phyloP scores from a whole-genome alignment of 345 rosid species.

The Salix koriyanagi region DNA sequence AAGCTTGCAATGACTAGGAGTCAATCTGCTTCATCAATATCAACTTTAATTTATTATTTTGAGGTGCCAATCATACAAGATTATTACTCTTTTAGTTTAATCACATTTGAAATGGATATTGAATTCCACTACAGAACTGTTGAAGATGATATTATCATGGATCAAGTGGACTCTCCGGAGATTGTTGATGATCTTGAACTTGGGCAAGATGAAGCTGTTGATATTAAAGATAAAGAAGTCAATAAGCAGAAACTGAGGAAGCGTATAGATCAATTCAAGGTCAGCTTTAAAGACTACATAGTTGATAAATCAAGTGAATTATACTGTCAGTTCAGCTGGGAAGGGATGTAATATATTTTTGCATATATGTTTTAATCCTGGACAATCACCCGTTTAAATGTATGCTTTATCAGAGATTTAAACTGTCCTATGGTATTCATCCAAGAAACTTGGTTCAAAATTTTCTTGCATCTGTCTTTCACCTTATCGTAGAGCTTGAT shows the following conservation, averaged over 20 bases:
- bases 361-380: not conserved
- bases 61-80: not conserved
- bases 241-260: conserved; percentile 75
- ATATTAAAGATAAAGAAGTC: conserved; percentile 77
- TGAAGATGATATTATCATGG: conserved; percentile 87
- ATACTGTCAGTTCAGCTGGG: not conserved
- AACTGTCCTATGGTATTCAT: not conserved
- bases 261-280: conserved; percentile 74
- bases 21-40: not conserved
- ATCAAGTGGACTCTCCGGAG: conserved; percentile 73
- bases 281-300: conserved; percentile 16
- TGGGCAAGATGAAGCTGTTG: conserved; percentile 86
- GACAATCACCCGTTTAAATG: not conserved
- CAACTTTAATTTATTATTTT: not conserved
- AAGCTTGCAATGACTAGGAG: not conserved
- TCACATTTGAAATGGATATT: not conserved
- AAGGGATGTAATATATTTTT: not conserved
- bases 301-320: not conserved
- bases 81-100: not conserved
- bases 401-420: not conserved
- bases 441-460: not conserved
- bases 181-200: conserved; percentile 82
- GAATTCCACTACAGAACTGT: conserved; percentile 45
- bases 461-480: not conserved
- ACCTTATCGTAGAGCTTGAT: not conserved